Percentiles rank a stretch among this genome's conserved stretches.
phyloP scores from a whole-genome alignment of 495 filamentous ascomycete species.

The Massariosphaeria phaeospora region DNA sequence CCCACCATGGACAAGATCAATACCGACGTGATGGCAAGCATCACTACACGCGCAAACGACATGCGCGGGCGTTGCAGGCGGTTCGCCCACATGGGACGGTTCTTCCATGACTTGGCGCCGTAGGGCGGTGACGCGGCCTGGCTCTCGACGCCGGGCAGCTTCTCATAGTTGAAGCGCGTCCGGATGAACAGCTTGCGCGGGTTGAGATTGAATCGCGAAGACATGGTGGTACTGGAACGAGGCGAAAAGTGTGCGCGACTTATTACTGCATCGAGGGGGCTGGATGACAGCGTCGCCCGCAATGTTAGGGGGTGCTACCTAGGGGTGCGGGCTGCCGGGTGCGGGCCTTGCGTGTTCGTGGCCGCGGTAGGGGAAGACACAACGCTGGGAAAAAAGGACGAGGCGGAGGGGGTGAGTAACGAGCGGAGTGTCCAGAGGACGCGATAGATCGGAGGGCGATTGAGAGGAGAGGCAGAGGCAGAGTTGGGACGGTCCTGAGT shows the following conservation, averaged over 20 bases:
- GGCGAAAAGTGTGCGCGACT: slow-evolving; percentile 1
- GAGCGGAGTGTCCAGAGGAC: slow-evolving; percentile 13
- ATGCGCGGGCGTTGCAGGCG: slow-evolving; percentile 31
- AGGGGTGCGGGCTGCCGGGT: slow-evolving; percentile 1
- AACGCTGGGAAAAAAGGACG: background rate
- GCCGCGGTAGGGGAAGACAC: background rate
- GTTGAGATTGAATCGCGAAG: slow-evolving; percentile 26
- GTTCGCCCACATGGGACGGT: slow-evolving; percentile 30
- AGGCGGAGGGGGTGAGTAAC: background rate
- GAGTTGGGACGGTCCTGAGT: background rate
- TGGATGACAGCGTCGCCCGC: background rate
- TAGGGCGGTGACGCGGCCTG: slow-evolving; percentile 35
- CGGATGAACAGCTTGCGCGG: slow-evolving; percentile 27
- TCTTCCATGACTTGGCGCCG: slow-evolving; percentile 30
- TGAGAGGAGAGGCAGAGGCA: background rate
- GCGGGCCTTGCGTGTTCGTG: background rate
- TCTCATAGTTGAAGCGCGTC: slow-evolving; percentile 37
- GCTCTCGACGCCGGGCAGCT: slow-evolving; percentile 35
- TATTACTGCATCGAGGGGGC: slow-evolving; percentile 25
- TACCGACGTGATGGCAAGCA: slow-evolving; percentile 26
- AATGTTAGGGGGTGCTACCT: background rate
- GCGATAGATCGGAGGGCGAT: background rate
- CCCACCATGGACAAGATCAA: slow-evolving; percentile 35
- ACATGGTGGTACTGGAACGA: slow-evolving; percentile 12
- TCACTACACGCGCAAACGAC: slow-evolving; percentile 28